These are phyloP conservation scores for Cordyceps cicadae DNA, from an alignment of 2,329 filamentous ascomycete genomes.

Conservation along the genomic window DNA sequence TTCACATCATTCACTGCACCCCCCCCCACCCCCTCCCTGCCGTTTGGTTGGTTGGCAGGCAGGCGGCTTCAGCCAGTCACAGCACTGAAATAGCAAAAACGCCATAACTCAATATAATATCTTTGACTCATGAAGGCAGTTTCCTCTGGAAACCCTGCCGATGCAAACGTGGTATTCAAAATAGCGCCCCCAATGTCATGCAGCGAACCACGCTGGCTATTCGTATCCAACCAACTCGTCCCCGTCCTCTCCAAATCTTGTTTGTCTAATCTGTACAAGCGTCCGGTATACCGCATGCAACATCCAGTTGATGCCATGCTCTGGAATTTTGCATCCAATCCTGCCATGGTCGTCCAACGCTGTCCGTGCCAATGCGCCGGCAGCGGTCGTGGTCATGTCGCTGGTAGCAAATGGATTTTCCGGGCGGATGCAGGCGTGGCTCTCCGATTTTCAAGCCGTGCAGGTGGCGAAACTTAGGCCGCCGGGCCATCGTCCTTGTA, in stretches of 20 bases:
- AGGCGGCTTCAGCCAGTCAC: too few relatives aligned
- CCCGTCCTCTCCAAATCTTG: not conserved
- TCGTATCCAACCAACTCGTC: not conserved
- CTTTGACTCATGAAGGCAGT: conserved; percentile 2
- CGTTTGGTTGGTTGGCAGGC: too few relatives aligned
- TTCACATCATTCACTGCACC: too few relatives aligned
- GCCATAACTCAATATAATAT: not conserved
- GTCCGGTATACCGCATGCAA: not conserved
- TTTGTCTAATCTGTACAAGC: not conserved
- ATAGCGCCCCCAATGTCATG: conserved; percentile 11
- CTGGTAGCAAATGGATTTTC: not conserved
- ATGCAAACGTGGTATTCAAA: conserved; percentile 12
- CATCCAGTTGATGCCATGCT: not conserved
- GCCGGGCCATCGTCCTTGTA: conserved; percentile 29
- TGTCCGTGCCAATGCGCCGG: not conserved
- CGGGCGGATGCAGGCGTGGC: not conserved
- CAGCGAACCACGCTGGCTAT: conserved; percentile 9
- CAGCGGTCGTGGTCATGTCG: not conserved
- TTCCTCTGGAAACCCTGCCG: not conserved
- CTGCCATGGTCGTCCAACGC: not conserved
- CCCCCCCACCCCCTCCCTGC: too few relatives aligned
- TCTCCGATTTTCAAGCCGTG: not conserved
- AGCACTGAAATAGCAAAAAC: not conserved
- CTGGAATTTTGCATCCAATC: not conserved
- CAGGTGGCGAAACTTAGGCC: not conserved